A percentile compares a stretch with the other conserved stretches of the same genome.
These are phyloP conservation scores for Citrus maxima DNA, from an alignment of 345 rosid genomes.

Conservation along the genomic window DNA sequence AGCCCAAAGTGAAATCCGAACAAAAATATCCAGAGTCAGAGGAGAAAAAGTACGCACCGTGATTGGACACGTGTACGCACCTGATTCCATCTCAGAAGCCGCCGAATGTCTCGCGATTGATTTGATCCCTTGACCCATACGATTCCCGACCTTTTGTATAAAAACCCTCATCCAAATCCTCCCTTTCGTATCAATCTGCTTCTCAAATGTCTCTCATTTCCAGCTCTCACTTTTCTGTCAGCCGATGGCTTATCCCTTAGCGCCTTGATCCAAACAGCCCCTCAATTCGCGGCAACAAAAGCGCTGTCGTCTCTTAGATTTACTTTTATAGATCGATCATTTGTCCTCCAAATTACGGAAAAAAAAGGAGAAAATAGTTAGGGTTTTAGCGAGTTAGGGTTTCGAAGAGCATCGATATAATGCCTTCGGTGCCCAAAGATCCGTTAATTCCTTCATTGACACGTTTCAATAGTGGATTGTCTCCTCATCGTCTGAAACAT, in stretches of 20 bases:
- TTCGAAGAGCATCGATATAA: conserved; percentile 70
- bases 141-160: background rate
- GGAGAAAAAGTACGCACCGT: no score
- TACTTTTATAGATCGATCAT: background rate
- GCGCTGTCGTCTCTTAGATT: background rate
- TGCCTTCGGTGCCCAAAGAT: conserved; percentile 80
- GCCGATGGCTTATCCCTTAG: background rate
- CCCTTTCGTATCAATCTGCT: background rate
- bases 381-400: conserved; percentile 46
- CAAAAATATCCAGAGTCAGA: conserved; percentile 12
- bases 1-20: background rate
- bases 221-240: background rate
- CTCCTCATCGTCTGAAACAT: conserved; percentile 77
- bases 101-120: conserved; percentile 12
- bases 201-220: background rate
- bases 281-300: background rate
- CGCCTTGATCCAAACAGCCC: background rate
- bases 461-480: conserved; percentile 53
- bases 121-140: conserved; percentile 14
- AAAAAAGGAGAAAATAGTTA: conserved; percentile 10
- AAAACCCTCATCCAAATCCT: background rate
- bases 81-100: conserved; percentile 24
- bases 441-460: conserved; percentile 52
- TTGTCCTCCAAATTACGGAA: background rate
- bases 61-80: conserved; percentile 31